A percentile compares a stretch with the other conserved stretches of the same genome.
Evolutionary conservation across 306 rosid genomes (phyloP).

Genomic region (Potentilla sterilis): DNA sequence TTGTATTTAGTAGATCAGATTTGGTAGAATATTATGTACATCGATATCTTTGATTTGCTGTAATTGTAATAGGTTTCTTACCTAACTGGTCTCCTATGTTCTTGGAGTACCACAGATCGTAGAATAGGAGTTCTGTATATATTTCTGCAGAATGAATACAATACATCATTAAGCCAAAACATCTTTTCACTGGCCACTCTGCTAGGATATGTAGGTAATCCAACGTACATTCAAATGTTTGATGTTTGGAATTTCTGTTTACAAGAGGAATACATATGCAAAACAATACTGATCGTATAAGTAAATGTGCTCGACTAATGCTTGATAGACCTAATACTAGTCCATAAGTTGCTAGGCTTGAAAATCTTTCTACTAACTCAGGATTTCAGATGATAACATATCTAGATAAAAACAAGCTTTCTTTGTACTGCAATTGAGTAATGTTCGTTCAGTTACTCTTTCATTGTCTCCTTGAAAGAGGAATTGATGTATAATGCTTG

Average conservation of each 20-base stretch:
- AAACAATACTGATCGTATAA: neutral
- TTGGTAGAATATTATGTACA: no score
- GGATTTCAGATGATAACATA: neutral
- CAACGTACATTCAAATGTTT: slow-evolving; percentile 53
- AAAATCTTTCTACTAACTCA: neutral
- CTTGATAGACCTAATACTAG: neutral
- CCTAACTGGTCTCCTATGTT: no score
- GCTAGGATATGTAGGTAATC: slow-evolving; percentile 87
- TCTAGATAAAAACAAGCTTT: neutral
- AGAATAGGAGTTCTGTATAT: no score
- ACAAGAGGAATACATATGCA: neutral
- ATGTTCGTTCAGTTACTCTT: no score
- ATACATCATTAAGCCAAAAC: no score
- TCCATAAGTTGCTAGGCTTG: neutral
- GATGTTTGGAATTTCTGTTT: neutral
- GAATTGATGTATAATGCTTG: no score
- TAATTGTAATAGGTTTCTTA: no score
- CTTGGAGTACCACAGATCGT: no score
- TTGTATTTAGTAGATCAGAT: no score
- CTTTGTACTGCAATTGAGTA: neutral
- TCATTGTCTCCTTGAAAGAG: no score
- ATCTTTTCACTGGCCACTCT: slow-evolving; percentile 79
- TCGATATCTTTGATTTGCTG: no score
- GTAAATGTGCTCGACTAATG: neutral
- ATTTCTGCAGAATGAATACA: no score